Conservation (phyloP, 2,329 filamentous ascomycete species). For the Ceratocystis huliohia region DNA sequence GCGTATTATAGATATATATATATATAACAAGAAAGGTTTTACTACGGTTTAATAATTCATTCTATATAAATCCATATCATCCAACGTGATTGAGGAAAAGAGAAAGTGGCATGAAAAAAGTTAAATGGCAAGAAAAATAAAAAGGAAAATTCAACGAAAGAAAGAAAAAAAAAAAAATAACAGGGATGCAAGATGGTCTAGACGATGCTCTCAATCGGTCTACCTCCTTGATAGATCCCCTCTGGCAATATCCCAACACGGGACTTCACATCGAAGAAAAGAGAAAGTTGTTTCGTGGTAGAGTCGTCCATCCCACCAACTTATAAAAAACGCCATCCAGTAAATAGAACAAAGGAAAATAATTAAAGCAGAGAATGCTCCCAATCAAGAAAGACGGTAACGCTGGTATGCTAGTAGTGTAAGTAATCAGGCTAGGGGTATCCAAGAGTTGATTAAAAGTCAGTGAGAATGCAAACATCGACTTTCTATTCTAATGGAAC, state of each 20-base stretch:
- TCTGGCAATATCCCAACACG: too few relatives aligned
- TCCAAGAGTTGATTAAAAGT: background rate
- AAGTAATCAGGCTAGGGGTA: too few relatives aligned
- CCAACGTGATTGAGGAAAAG: conserved; percentile 11
- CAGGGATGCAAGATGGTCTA: background rate
- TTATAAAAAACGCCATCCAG: background rate
- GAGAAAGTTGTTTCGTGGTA: too few relatives aligned
- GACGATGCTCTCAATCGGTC: too few relatives aligned
- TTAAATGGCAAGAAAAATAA: background rate
- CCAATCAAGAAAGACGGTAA: too few relatives aligned
- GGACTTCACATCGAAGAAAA: too few relatives aligned
- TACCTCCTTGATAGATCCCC: too few relatives aligned
- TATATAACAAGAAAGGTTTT: background rate
- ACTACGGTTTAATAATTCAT: background rate
- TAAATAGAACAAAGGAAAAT: background rate
- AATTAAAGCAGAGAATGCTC: too few relatives aligned
- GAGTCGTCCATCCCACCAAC: background rate
- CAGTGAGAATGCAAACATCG: background rate
- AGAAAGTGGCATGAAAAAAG: background rate
- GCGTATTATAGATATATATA: background rate
- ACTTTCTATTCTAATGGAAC: conserved; percentile 9
- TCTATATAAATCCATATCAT: background rate
- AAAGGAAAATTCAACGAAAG: background rate
- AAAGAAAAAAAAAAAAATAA: background rate
- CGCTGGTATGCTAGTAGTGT: too few relatives aligned